Conservation (phyloP, 164 flowering plant species). For the Umbilicus rupestris region DNA sequence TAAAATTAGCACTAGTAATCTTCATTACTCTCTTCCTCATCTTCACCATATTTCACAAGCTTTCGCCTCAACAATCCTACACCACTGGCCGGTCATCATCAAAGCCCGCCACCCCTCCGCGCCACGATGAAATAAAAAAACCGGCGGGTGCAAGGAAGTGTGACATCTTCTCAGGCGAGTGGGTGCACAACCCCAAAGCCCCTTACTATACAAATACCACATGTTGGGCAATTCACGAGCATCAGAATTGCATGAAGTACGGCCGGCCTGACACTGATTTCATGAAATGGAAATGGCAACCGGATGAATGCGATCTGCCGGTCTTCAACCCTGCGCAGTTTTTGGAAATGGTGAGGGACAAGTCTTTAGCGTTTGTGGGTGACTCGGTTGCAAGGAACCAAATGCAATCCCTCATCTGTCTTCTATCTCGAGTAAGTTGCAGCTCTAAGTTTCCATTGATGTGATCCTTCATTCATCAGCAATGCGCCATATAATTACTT, state of each 20-base stretch:
- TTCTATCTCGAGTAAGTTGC: constrained; percentile 51
- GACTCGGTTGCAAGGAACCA: constrained; percentile 78
- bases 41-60: constrained; percentile 22
- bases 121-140: not conserved
- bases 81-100: not conserved
- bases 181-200: constrained; percentile 50
- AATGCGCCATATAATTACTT: no score
- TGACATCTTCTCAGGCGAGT: constrained; percentile 57
- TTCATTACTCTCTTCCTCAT: constrained; percentile 8
- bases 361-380: constrained; percentile 66
- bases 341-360: constrained; percentile 44
- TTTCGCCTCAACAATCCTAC: constrained; percentile 25
- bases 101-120: not conserved
- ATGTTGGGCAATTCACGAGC: constrained; percentile 67
- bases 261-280: constrained; percentile 54
- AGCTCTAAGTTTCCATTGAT: not conserved
- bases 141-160: constrained; percentile 18
- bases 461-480: not conserved
- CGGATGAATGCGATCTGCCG: constrained; percentile 58
- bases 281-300: constrained; percentile 82
- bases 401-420: constrained; percentile 74
- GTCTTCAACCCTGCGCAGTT: constrained; percentile 48
- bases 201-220: constrained; percentile 60
- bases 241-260: constrained; percentile 67
- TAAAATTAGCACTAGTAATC: constrained; percentile 7